A percentile compares a stretch with the other conserved stretches of the same genome.
Conservation (phyloP, 2,329 filamentous ascomycete genomes). For the Ophiostoma sp. region DNA sequence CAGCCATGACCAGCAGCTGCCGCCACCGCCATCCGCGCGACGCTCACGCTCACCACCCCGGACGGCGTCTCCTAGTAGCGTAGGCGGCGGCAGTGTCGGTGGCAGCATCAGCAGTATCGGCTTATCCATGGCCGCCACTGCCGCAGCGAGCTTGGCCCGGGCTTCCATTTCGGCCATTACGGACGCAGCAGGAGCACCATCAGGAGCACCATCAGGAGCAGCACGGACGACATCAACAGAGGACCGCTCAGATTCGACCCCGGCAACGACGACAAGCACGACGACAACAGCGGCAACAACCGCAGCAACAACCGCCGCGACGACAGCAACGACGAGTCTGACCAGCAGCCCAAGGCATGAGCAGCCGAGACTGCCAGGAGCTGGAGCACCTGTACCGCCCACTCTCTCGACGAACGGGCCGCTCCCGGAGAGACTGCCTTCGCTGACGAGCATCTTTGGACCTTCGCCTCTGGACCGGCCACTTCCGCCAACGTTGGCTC, state of each 20-base stretch:
- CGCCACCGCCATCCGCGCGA: constrained; percentile 31
- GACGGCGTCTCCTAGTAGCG: constrained; percentile 35
- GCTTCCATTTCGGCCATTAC: constrained; percentile 2
- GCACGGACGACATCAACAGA: not conserved
- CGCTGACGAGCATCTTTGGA: constrained; percentile 59
- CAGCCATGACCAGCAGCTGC: constrained; percentile 51
- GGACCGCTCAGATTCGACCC: not conserved
- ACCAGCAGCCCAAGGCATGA: constrained; percentile 24
- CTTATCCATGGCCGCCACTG: constrained; percentile 42
- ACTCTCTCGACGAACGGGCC: not conserved
- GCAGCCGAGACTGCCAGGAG: constrained; percentile 27
- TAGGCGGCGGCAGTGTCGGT: constrained; percentile 37
- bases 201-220: too few species aligned
- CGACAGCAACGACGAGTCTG: not conserved
- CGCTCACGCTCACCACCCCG: constrained; percentile 12
- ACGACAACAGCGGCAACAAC: not conserved
- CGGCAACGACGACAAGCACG: not conserved
- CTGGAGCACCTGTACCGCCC: constrained; percentile 28
- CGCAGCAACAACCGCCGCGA: constrained; percentile 23
- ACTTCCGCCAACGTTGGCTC: constrained; percentile 34
- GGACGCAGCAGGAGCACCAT: not conserved
- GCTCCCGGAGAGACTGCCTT: constrained; percentile 53
- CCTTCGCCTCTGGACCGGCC: constrained; percentile 53
- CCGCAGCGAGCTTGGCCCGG: constrained; percentile 5
- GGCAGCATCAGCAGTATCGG: constrained; percentile 30